Evolutionary conservation across 1,284 basidiomycete species (phyloP), one percentile per base, ranked within the genome.

Genomic region (Apiotrichum mycotoxinovorans): DNA sequence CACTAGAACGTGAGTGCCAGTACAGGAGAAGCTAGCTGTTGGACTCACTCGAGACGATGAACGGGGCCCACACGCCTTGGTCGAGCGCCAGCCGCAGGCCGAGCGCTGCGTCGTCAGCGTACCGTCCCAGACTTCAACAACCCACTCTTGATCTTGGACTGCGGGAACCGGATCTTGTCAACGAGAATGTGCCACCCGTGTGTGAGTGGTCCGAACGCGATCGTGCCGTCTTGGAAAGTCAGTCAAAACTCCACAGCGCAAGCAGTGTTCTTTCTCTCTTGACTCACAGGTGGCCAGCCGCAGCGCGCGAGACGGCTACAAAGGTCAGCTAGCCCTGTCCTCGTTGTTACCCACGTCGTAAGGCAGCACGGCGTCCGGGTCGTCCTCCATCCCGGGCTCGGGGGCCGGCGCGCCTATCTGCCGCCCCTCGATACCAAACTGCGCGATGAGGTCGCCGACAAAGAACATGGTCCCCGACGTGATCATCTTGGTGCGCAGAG

Each of bases 391-490:
- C 26, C 26, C 49, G 3, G 49, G n/a, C 17, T 51, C 38, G 38
- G 38, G 49, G 14, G 26, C 11, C 26, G 49, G 38, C 14, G 49
- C 49, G 26, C 38, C 49, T 26, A 41, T 22, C 26, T 51, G 49
- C 38, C 62, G 27, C 3, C 62, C 62, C 58, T 63, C 62, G 25
- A 63, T 58, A 12, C 62, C 62, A 33, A 63, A 60, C 62, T 63
- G 62, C n/a, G 62, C 62, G 9, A 60, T 60, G 3, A 30, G 38
- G 48, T 63, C 62, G 34, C 58, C 62, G 17, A 60, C 12, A 4
- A 55, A 23, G 49, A 63, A 63, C 47, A 63, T 51, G 27, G 33
- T 34, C 10, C 52, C 52, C 20, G 50, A 50, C 15, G 62, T 63
- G 22, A 51, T 42, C 62, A 63, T 63, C 54, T 63, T 63, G 22